Evolutionary conservation across 2,329 filamentous ascomycete species (phyloP).

Genomic region (Alternaria ventricosa): DNA sequence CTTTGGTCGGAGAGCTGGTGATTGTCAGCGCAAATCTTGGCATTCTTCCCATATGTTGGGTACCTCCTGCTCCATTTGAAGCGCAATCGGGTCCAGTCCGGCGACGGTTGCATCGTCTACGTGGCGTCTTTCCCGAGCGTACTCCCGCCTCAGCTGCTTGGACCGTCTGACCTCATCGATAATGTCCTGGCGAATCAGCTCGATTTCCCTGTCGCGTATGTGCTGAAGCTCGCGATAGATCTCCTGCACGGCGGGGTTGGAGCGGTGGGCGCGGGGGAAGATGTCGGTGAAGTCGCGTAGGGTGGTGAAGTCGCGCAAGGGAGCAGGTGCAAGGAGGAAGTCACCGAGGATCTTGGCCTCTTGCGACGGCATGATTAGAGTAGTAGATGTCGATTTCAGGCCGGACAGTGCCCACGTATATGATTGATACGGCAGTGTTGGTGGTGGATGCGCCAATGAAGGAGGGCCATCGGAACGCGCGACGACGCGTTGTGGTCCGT

Average conservation of each 20-base stretch:
- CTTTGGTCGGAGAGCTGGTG: constrained; percentile 62
- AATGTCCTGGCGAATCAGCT: constrained; percentile 71
- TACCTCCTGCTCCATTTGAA: constrained; percentile 62
- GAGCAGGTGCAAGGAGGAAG: constrained; percentile 79
- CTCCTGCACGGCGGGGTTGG: constrained; percentile 69
- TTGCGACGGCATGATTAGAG: constrained; percentile 68
- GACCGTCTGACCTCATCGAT: constrained; percentile 68
- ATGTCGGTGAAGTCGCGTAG: constrained; percentile 77
- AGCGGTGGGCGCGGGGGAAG: constrained; percentile 72
- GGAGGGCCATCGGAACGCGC: constrained; percentile 18
- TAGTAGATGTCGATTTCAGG: neutral
- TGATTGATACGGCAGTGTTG: constrained; percentile 23
- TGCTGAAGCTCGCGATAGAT: constrained; percentile 83
- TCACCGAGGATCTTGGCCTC: constrained; percentile 77
- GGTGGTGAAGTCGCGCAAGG: constrained; percentile 75
- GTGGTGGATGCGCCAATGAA: neutral
- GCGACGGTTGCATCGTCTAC: constrained; percentile 62
- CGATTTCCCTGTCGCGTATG: constrained; percentile 72
- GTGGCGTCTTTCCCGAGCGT: constrained; percentile 61
- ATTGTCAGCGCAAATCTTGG: constrained; percentile 14
- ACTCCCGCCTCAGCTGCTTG: constrained; percentile 63
- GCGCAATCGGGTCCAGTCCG: constrained; percentile 64
- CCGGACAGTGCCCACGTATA: neutral
- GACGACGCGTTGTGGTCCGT: constrained; percentile 33
- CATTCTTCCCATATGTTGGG: no score